These are phyloP conservation scores for Plasmodium fragile DNA, from an alignment of 169 alveolate genomes.

Conservation along the genomic window DNA sequence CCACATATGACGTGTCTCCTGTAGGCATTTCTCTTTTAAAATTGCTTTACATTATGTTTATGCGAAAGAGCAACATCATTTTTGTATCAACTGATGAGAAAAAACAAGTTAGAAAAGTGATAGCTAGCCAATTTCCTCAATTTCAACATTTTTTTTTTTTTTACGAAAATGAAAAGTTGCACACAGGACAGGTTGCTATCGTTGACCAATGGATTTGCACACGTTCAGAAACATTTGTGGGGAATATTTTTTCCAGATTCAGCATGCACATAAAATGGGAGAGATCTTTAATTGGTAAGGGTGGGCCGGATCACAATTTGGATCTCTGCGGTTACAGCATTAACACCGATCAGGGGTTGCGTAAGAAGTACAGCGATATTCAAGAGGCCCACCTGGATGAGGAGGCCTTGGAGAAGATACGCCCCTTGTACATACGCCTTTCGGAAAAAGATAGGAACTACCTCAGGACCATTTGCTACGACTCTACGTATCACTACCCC, in stretches of 20 bases:
- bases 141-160: constrained; percentile 49
- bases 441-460: constrained; percentile 31
- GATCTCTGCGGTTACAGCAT: constrained; percentile 66
- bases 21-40: constrained; percentile 17
- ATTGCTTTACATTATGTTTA: constrained; percentile 52
- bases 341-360: background rate
- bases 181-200: constrained; percentile 62
- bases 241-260: constrained; percentile 56
- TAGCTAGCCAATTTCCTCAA: constrained; percentile 16
- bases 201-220: constrained; percentile 69
- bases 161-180: constrained; percentile 41
- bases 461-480: constrained; percentile 34
- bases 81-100: constrained; percentile 68
- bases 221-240: constrained; percentile 16
- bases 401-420: constrained; percentile 7
- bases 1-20: constrained; percentile 42
- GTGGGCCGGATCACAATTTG: constrained; percentile 1
- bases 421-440: constrained; percentile 1
- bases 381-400: background rate
- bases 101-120: constrained; percentile 7
- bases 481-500: constrained; percentile 24
- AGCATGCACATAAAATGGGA: constrained; percentile 73
- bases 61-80: constrained; percentile 9
- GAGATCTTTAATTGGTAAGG: constrained; percentile 36
- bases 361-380: constrained; percentile 13